phyloP scores from a whole-genome alignment of 2,329 filamentous ascomycete genomes.

The Claviceps spartinae region DNA sequence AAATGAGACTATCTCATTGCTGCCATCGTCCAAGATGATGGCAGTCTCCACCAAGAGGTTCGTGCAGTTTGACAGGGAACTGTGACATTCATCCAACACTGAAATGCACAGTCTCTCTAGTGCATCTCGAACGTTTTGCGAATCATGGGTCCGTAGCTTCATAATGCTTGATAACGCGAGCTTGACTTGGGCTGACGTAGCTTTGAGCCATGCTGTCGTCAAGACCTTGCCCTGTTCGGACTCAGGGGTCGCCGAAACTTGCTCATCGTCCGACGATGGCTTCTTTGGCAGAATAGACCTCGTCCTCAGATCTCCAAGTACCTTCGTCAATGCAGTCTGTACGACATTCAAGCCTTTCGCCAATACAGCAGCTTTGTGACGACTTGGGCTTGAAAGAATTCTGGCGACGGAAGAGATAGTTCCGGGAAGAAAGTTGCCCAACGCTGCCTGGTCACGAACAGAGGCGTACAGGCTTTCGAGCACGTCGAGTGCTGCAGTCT shows the following conservation, averaged over 20 bases:
- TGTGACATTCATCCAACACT: constrained; percentile 66
- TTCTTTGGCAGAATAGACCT: constrained; percentile 28
- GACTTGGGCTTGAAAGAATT: constrained; percentile 54
- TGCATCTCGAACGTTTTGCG: constrained; percentile 52
- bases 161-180: constrained; percentile 67
- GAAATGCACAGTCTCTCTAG: constrained; percentile 59
- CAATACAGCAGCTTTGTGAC: constrained; percentile 45
- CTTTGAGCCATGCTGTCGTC: constrained; percentile 56
- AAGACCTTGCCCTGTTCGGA: constrained; percentile 23
- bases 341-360: constrained; percentile 47
- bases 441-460: constrained; percentile 57
- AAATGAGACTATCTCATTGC: constrained; percentile 20
- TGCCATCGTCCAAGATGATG: constrained; percentile 49
- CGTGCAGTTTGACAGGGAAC: constrained; percentile 54
- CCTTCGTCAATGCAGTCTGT: constrained; percentile 36
- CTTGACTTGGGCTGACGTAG: constrained; percentile 69
- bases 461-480: constrained; percentile 48
- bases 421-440: constrained; percentile 79
- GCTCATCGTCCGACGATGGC: constrained; percentile 7
- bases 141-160: constrained; percentile 58
- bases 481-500: constrained; percentile 53
- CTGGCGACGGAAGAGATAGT: constrained; percentile 72
- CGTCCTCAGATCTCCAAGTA: constrained; percentile 44
- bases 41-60: constrained; percentile 69
- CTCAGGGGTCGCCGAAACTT: constrained; percentile 11